Conservation (phyloP, 148 eudicot genomes). For the Euryodendron excelsum region DNA sequence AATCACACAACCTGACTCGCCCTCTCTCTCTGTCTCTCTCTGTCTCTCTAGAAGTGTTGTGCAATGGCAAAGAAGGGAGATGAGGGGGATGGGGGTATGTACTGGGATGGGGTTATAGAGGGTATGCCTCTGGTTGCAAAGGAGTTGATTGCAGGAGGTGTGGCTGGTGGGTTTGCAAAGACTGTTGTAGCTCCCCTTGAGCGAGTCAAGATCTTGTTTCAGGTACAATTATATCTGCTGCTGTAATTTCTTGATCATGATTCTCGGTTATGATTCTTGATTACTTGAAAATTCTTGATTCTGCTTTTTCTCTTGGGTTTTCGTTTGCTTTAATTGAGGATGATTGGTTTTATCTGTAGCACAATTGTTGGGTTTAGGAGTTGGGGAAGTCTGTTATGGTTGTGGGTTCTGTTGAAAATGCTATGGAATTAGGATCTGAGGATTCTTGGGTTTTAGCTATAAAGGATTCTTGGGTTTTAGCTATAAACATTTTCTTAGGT, state of each 20-base stretch:
- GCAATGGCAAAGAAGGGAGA: constrained; percentile 43
- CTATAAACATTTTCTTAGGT: too few species aligned
- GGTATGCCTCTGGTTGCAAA: constrained; percentile 71
- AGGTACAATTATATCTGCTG: constrained; percentile 37
- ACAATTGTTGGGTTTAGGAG: not conserved
- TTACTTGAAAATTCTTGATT: not conserved
- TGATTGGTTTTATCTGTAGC: not conserved
- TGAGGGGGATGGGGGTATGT: constrained; percentile 24
- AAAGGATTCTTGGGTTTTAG: not conserved
- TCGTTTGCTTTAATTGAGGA: not conserved
- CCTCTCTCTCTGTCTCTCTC: constrained; percentile 4
- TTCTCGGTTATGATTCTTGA: constrained; percentile 6
- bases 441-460: not conserved
- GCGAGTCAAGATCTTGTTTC: constrained; percentile 89
- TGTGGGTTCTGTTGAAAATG: constrained; percentile 11
- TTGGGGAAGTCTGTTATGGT: not conserved
- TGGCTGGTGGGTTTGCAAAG: constrained; percentile 91
- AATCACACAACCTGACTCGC: not conserved
- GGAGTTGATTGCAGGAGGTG: constrained; percentile 86
- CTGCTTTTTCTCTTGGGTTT: not conserved
- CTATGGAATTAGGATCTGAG: not conserved
- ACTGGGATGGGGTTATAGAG: constrained; percentile 41
- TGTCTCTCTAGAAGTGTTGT: constrained; percentile 11
- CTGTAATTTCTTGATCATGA: not conserved
- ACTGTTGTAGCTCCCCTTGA: constrained; percentile 91